Conservation (phyloP, 2,329 filamentous ascomycete species). For the Pezicula radicicola region DNA sequence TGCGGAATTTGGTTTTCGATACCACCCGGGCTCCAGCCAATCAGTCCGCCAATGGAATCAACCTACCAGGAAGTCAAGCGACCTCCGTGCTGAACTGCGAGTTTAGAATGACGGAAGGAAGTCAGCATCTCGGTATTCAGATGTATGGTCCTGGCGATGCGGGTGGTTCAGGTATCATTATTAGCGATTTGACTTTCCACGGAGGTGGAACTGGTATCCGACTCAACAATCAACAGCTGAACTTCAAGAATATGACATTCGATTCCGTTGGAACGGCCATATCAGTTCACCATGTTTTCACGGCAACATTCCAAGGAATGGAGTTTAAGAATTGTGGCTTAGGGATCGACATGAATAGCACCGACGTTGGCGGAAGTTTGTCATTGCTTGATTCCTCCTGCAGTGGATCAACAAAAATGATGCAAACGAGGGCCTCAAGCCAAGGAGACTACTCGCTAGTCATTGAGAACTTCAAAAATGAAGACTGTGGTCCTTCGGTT, state of each 20-base stretch:
- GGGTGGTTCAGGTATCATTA: neutral
- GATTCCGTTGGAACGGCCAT: neutral
- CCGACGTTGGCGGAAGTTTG: neutral
- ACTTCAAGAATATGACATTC: constrained; percentile 1
- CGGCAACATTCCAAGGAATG: constrained; percentile 1
- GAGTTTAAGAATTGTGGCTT: constrained; percentile 23
- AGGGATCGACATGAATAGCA: constrained; percentile 16
- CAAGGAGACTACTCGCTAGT: neutral
- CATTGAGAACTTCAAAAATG: constrained; percentile 2
- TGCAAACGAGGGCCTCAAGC: neutral
- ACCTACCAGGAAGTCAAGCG: constrained; percentile 1
- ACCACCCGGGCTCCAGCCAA: neutral
- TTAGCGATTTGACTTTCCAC: neutral
- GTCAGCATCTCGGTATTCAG: neutral
- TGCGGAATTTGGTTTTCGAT: neutral
- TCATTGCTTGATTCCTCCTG: constrained; percentile 1
- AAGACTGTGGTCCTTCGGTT: neutral
- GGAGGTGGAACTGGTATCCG: neutral
- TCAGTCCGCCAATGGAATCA: neutral
- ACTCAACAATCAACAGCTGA: neutral
- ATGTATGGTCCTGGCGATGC: constrained; percentile 1
- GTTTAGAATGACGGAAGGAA: neutral
- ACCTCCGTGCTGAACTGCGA: neutral
- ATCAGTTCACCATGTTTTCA: constrained; percentile 1
- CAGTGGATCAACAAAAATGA: neutral